phyloP scores from a whole-genome alignment of 2,329 filamentous ascomycete species.

The Neospermospora avenae region DNA sequence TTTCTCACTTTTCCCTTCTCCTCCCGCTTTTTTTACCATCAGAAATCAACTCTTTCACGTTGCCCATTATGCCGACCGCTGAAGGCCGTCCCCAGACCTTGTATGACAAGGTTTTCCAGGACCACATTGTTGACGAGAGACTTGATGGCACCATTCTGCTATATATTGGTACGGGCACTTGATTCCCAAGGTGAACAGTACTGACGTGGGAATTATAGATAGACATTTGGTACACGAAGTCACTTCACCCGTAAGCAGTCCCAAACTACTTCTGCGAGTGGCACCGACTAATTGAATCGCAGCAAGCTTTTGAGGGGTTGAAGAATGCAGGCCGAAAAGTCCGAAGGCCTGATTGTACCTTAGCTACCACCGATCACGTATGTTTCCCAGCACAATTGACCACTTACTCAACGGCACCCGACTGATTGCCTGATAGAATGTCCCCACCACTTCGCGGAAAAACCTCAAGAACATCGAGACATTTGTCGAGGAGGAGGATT shows the following conservation, averaged over 20 bases:
- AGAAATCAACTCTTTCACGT: not conserved
- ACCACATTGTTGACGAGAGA: constrained; percentile 94
- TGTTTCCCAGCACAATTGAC: constrained; percentile 35
- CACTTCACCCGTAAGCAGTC: constrained; percentile 75
- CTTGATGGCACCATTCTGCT: constrained; percentile 87
- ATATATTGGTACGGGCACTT: constrained; percentile 74
- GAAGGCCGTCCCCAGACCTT: constrained; percentile 75
- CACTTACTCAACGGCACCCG: not conserved
- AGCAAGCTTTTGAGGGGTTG: constrained; percentile 97
- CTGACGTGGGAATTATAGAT: constrained; percentile 49
- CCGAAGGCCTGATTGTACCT: constrained; percentile 90
- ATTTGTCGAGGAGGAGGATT: constrained; percentile 95
- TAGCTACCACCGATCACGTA: constrained; percentile 96
- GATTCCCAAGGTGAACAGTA: not conserved
- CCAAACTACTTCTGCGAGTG: not conserved
- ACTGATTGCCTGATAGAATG: constrained; percentile 60
- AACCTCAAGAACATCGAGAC: constrained; percentile 88
- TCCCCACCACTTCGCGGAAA: constrained; percentile 88
- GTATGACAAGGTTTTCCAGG: constrained; percentile 96
- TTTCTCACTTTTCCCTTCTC: not conserved
- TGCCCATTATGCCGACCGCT: constrained; percentile 65
- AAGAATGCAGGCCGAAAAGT: constrained; percentile 85
- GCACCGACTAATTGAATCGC: constrained; percentile 28
- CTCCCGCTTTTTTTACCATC: not conserved
- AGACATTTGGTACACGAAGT: constrained; percentile 98